Evolutionary conservation across 2,329 filamentous ascomycete genomes (phyloP), one percentile per base, ranked within the genome.

Genomic region (Fusarium metavorans): DNA sequence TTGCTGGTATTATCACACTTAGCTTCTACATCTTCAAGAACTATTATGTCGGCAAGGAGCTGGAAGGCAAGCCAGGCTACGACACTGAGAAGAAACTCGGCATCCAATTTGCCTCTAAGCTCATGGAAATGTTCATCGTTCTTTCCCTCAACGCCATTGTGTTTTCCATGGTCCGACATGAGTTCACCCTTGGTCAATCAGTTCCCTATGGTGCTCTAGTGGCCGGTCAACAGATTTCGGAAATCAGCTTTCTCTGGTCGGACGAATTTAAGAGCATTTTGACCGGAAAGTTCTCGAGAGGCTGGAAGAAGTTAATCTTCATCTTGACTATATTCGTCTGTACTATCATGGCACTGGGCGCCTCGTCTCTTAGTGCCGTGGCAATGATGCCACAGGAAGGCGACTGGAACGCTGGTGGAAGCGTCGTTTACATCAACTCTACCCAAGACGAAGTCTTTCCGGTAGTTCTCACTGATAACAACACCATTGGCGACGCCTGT

Each of bases 11-110:
- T 6, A 34, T 69, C 1, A 66, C 72, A 0, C 43, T 76, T 5
- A 76, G 74, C 9, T 75, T 76, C 35, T 76, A 71, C 25, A 76
- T 76, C 1, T 76, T 76, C 43, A 76, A 76, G 20, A 75, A 76
- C 20, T 76, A 73, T 30, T 76, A 75, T 23, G 71, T 76, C 14
- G 74, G 74, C 7, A 76, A 76, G n/a, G 74, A 76, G 30, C 72
- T 76, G 2, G 66, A 76, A 34, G 74, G 74, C 1, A 66, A 43
- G 2, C 74, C 74, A 1, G 23, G 69, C 8, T 65, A 75, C 16
- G 74, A 76, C 7, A 39, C 73, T 2, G 63, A 76, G 30, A 76
- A 76, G n/a, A 75, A 73, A 35, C 52, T 75, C 3, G 74, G 74
- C 3, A 75, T 76, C 4, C 74, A 76, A 4, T 66, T 76, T 13